Percentiles rank a stretch among this genome's conserved stretches.
Evolutionary conservation across 768 basidiomycete species (phyloP).

Genomic region (Heimioporus sp.): DNA sequence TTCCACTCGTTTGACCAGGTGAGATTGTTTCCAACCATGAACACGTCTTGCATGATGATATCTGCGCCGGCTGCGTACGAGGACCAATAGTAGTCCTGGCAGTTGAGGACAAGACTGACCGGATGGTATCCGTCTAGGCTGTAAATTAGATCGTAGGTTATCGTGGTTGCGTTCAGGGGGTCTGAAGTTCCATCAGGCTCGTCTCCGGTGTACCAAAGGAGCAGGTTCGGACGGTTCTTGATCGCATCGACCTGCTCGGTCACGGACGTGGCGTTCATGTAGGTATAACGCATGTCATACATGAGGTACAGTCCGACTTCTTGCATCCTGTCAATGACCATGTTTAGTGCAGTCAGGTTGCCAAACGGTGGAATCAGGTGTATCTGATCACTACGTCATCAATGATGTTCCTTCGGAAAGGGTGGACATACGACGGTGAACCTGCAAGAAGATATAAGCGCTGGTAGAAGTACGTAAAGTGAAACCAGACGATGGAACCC

Average conservation of each 20-base stretch:
- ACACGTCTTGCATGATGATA: constrained; percentile 65
- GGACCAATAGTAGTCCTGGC: constrained; percentile 63
- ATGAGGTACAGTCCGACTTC: constrained; percentile 66
- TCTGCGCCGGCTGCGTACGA: constrained; percentile 63
- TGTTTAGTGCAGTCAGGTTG: constrained; percentile 54
- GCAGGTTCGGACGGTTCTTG: constrained; percentile 64
- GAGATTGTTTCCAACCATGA: constrained; percentile 53
- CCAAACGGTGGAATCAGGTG: constrained; percentile 70
- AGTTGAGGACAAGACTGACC: constrained; percentile 62
- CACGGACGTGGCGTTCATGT: constrained; percentile 62
- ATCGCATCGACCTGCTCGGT: constrained; percentile 66
- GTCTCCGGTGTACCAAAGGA: constrained; percentile 74
- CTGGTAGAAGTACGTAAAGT: neutral
- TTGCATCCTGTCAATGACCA: constrained; percentile 69
- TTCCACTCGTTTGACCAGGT: constrained; percentile 62
- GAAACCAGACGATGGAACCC: neutral
- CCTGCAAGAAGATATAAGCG: constrained; percentile 6
- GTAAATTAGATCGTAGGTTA: constrained; percentile 55
- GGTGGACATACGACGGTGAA: constrained; percentile 32
- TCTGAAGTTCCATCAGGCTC: constrained; percentile 73
- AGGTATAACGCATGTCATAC: constrained; percentile 80
- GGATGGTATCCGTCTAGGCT: constrained; percentile 66
- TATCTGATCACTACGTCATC: constrained; percentile 37
- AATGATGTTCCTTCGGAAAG: neutral
- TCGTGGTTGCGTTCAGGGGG: constrained; percentile 54